These are phyloP conservation scores for Claviceps humidiphila DNA, from an alignment of 2,329 filamentous ascomycete genomes.

Conservation along the genomic window DNA sequence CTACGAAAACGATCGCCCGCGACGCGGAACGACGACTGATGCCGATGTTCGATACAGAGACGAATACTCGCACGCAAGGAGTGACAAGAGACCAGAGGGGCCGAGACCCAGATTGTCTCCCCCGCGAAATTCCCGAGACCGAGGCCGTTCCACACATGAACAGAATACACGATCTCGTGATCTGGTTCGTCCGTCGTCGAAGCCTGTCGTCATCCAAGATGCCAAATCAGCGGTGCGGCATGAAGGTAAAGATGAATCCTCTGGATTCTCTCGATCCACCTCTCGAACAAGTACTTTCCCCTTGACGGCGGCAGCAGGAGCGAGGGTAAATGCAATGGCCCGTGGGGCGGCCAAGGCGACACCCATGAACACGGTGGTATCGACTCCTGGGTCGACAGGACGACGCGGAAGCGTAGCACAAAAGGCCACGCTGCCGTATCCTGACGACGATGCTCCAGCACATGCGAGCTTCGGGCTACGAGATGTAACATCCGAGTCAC, in stretches of 20 bases:
- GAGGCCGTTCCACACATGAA: slow-evolving; percentile 28
- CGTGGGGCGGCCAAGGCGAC: not conserved
- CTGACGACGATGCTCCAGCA: slow-evolving; percentile 21
- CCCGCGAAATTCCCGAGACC: slow-evolving; percentile 12
- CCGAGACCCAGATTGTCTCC: slow-evolving; percentile 11
- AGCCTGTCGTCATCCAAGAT: slow-evolving; percentile 23
- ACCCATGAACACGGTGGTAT: not conserved
- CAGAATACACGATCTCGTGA: slow-evolving; percentile 17
- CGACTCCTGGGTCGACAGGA: slow-evolving; percentile 14
- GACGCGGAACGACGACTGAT: slow-evolving; percentile 21
- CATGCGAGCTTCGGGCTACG: slow-evolving; percentile 12
- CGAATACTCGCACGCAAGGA: slow-evolving; percentile 10
- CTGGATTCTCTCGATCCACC: slow-evolving; percentile 16
- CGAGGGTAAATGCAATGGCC: slow-evolving; percentile 3
- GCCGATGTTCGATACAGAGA: slow-evolving; percentile 15
- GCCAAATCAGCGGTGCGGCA: slow-evolving; percentile 10
- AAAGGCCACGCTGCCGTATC: slow-evolving; percentile 22
- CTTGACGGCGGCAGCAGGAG: slow-evolving; percentile 17
- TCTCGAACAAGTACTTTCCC: slow-evolving; percentile 22
- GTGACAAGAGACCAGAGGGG: slow-evolving; percentile 15
- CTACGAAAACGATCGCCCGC: slow-evolving; percentile 14
- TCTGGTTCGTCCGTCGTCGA: slow-evolving; percentile 18
- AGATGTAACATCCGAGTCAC: not conserved
- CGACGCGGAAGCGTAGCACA: slow-evolving; percentile 6
- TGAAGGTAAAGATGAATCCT: slow-evolving; percentile 12